Conservation (phyloP, 2,329 filamentous ascomycete species). For the Exophiala lecanii-corni region DNA sequence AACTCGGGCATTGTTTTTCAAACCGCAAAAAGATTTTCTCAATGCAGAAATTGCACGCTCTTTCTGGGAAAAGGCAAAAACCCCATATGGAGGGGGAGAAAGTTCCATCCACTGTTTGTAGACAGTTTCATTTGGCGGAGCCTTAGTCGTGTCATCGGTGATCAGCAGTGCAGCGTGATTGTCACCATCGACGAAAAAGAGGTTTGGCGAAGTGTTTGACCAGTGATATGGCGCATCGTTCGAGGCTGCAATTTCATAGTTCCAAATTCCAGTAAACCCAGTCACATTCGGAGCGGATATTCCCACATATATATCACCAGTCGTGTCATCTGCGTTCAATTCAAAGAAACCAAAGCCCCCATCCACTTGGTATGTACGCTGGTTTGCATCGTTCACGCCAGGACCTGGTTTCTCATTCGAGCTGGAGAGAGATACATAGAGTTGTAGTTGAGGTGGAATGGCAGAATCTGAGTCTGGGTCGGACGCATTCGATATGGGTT, state of each 20-base stretch:
- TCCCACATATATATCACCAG: slow-evolving; percentile 68
- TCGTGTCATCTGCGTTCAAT: slow-evolving; percentile 56
- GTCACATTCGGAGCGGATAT: slow-evolving; percentile 66
- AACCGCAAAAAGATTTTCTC: slow-evolving; percentile 74
- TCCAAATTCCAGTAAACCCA: slow-evolving; percentile 63
- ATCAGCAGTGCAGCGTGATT: slow-evolving; percentile 71
- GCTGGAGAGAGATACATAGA: slow-evolving; percentile 68
- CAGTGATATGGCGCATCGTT: slow-evolving; percentile 70
- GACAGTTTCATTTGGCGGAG: slow-evolving; percentile 43
- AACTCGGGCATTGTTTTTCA: slow-evolving; percentile 63
- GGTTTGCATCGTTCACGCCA: slow-evolving; percentile 40
- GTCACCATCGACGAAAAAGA: slow-evolving; percentile 83
- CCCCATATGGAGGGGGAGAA: slow-evolving; percentile 60
- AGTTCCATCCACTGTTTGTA: slow-evolving; percentile 55
- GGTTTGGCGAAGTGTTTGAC: slow-evolving; percentile 48
- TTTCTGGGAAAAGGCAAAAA: slow-evolving; percentile 67
- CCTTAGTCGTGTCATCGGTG: slow-evolving; percentile 65
- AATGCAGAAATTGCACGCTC: slow-evolving; percentile 62
- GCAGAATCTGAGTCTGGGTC: slow-evolving; percentile 39
- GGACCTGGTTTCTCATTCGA: slow-evolving; percentile 65
- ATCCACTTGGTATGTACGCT: slow-evolving; percentile 51
- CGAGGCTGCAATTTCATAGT: slow-evolving; percentile 76
- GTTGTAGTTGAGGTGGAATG: slow-evolving; percentile 64
- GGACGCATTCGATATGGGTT: slow-evolving; percentile 57
- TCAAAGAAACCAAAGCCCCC: slow-evolving; percentile 67